Percentiles rank a stretch among this genome's conserved stretches.
These are phyloP conservation scores for Pseudovirgaria hyperparasitica DNA, from an alignment of 2,329 filamentous ascomycete species.

Conservation along the genomic window DNA sequence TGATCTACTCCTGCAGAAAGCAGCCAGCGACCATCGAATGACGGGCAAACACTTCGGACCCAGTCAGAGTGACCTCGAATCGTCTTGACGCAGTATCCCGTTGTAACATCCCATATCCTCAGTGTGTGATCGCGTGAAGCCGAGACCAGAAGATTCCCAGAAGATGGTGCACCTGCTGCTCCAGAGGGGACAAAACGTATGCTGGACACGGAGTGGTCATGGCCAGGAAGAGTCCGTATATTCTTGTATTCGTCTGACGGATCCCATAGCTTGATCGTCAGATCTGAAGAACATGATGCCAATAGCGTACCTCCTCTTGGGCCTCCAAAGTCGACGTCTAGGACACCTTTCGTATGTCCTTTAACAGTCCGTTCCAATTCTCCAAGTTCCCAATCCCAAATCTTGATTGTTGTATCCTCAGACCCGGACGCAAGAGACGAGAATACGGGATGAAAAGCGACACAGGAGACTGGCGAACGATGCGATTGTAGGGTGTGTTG, in stretches of 20 bases:
- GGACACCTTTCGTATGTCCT: constrained; percentile 76
- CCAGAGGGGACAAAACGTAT: constrained; percentile 81
- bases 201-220: constrained; percentile 83
- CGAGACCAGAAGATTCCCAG: constrained; percentile 73
- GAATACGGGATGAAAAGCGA: constrained; percentile 88
- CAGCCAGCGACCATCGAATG: constrained; percentile 70
- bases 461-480: constrained; percentile 66
- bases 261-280: constrained; percentile 94
- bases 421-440: constrained; percentile 82
- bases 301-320: constrained; percentile 67
- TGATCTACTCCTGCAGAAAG: constrained; percentile 74
- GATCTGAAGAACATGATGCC: constrained; percentile 73
- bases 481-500: constrained; percentile 77
- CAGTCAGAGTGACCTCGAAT: constrained; percentile 74
- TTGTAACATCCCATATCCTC: constrained; percentile 85
- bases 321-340: constrained; percentile 84
- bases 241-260: constrained; percentile 90
- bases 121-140: constrained; percentile 77
- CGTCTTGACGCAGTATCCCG: constrained; percentile 87
- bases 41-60: constrained; percentile 81
- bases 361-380: constrained; percentile 85
- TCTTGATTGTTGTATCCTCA: constrained; percentile 88
- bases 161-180: constrained; percentile 62
- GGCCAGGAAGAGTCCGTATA: constrained; percentile 77
- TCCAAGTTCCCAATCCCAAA: constrained; percentile 93